phyloP scores from a whole-genome alignment of 495 filamentous ascomycete species.

The Apiosordaria backusii region DNA sequence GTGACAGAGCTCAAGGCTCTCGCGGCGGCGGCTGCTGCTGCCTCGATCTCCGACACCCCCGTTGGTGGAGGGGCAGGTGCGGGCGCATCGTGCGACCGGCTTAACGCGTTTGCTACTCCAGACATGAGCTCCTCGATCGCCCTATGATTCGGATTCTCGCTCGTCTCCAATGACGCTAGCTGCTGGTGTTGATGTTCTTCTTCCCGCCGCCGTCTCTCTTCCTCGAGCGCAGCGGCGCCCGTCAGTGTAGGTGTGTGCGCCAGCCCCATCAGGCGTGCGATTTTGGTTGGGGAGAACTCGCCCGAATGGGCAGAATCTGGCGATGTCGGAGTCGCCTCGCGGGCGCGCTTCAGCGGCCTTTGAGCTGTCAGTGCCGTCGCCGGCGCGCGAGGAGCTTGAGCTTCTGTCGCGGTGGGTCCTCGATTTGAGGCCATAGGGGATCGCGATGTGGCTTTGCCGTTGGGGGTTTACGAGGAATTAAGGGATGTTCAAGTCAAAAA shows the following conservation, averaged over 20 bases:
- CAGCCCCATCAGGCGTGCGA: conserved; percentile 46
- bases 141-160: conserved; percentile 52
- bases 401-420: conserved; percentile 43
- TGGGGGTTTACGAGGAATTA: not conserved
- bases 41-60: conserved; percentile 29
- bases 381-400: conserved; percentile 40
- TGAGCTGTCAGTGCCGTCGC: conserved; percentile 29
- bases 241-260: conserved; percentile 46
- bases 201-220: conserved; percentile 50
- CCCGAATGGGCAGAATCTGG: conserved; percentile 37
- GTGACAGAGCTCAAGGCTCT: conserved; percentile 33
- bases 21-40: conserved; percentile 34
- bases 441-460: conserved; percentile 10
- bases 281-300: conserved; percentile 50
- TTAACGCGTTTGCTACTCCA: conserved; percentile 48
- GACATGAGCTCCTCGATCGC: conserved; percentile 55
- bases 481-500: not conserved
- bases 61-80: conserved; percentile 24
- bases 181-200: conserved; percentile 45
- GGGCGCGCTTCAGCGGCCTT: conserved; percentile 49
- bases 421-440: conserved; percentile 44
- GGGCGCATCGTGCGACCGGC: conserved; percentile 45
- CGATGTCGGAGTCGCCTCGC: conserved; percentile 44
- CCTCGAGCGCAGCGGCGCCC: conserved; percentile 54
- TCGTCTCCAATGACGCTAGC: conserved; percentile 37